Conservation (phyloP, 805 yeast species). For the Metschnikowia arizonensis region DNA sequence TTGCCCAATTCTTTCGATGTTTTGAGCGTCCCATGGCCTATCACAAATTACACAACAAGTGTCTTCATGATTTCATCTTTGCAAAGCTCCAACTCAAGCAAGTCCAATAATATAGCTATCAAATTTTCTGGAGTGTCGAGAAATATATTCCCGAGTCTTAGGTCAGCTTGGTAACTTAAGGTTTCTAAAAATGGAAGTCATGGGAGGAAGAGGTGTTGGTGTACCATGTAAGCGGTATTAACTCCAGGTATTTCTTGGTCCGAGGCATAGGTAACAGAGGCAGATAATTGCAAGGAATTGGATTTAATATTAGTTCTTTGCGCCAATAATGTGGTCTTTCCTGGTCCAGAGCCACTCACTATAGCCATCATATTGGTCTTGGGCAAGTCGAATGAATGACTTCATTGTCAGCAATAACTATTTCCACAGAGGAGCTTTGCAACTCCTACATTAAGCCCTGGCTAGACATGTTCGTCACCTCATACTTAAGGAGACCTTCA, state of each 20-base stretch:
- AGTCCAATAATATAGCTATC: conserved; percentile 57
- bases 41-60: too few relatives aligned
- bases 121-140: conserved; percentile 45
- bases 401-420: too few relatives aligned
- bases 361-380: conserved; percentile 69
- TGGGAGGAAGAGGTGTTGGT: conserved; percentile 69
- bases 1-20: too few relatives aligned
- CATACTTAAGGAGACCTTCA: too few relatives aligned
- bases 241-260: conserved; percentile 15
- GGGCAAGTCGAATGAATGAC: conserved; percentile 57
- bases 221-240: conserved; percentile 62
- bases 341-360: conserved; percentile 85
- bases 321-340: conserved; percentile 74
- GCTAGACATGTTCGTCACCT: too few relatives aligned
- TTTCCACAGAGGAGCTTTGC: too few relatives aligned
- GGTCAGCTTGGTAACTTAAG: conserved; percentile 63
- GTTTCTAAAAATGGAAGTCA: conserved; percentile 72
- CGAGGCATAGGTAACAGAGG: conserved; percentile 34
- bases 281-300: conserved; percentile 39
- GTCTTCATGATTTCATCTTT: conserved; percentile 54
- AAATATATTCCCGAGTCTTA: conserved; percentile 52
- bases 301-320: conserved; percentile 43
- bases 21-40: too few relatives aligned
- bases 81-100: conserved; percentile 64
- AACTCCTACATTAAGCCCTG: too few relatives aligned